Conservation (phyloP, 225 moss, liverwort and hornwort genomes). For the Bryum argenteum region DNA sequence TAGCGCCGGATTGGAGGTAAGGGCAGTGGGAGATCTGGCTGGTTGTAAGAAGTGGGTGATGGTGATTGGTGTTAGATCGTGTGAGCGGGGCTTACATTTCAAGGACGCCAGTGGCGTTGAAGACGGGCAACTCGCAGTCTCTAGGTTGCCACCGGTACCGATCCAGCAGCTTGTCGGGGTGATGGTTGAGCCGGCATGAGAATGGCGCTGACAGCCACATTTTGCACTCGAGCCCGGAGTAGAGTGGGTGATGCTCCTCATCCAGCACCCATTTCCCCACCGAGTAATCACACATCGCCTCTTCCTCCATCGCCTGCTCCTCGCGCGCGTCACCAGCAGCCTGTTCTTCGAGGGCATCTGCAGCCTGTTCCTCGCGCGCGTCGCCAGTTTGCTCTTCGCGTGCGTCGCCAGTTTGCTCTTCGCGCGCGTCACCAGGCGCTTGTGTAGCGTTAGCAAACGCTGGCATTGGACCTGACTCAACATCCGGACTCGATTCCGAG, state of each 20-base stretch:
- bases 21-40: too few relatives aligned
- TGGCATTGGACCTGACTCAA: too few relatives aligned
- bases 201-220: slow-evolving; percentile 51
- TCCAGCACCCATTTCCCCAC: slow-evolving; percentile 72
- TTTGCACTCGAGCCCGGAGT: slow-evolving; percentile 72
- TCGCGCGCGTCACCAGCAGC: too few relatives aligned
- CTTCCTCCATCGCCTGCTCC: neutral
- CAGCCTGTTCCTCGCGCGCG: too few relatives aligned
- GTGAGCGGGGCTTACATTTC: slow-evolving; percentile 40
- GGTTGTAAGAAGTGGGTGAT: too few relatives aligned
- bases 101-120: slow-evolving; percentile 51
- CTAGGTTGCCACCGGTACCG: slow-evolving; percentile 81
- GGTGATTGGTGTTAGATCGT: too few relatives aligned
- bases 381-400: too few relatives aligned
- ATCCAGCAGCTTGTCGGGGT: slow-evolving; percentile 63
- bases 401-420: too few relatives aligned
- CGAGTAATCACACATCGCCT: slow-evolving; percentile 53
- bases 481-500: neutral
- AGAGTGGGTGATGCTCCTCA: slow-evolving; percentile 43
- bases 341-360: too few relatives aligned
- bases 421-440: too few relatives aligned
- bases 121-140: slow-evolving; percentile 66
- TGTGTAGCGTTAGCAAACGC: too few relatives aligned
- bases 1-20: too few relatives aligned
- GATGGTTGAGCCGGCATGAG: slow-evolving; percentile 58